These are phyloP conservation scores for Hymenoscyphus scutula DNA, from an alignment of 2,329 filamentous ascomycete genomes.

Conservation along the genomic window DNA sequence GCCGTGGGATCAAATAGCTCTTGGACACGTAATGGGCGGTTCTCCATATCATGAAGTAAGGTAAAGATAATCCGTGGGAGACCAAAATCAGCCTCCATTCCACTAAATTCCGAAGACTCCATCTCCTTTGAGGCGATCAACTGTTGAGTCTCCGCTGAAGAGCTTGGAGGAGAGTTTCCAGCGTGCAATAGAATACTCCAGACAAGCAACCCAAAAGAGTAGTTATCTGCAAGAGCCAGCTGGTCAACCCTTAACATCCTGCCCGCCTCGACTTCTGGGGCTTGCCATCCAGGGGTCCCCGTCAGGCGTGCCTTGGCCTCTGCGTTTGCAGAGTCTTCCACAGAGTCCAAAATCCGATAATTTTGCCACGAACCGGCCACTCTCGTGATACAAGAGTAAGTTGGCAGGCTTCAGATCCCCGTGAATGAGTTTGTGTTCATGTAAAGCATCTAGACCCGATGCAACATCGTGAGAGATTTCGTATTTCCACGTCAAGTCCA, in stretches of 20 bases:
- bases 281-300: neutral
- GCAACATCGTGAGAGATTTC: neutral
- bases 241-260: neutral
- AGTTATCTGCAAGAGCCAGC: neutral
- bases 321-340: neutral
- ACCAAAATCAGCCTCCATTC: neutral
- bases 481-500: neutral
- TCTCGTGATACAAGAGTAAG: neutral
- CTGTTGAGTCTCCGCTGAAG: neutral
- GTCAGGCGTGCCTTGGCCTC: neutral
- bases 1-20: neutral
- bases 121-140: too few species aligned
- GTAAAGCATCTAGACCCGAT: neutral
- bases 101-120: too few species aligned
- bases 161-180: neutral
- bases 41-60: neutral
- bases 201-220: neutral
- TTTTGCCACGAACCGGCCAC: neutral
- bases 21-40: neutral
- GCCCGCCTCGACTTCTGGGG: neutral
- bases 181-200: conserved; percentile 2
- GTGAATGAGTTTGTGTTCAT: neutral
- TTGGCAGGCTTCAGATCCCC: neutral
- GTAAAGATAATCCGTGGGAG: neutral
- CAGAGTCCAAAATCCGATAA: neutral